Evolutionary conservation across 345 rosid species (phyloP).

Genomic region (Garcia nutans): DNA sequence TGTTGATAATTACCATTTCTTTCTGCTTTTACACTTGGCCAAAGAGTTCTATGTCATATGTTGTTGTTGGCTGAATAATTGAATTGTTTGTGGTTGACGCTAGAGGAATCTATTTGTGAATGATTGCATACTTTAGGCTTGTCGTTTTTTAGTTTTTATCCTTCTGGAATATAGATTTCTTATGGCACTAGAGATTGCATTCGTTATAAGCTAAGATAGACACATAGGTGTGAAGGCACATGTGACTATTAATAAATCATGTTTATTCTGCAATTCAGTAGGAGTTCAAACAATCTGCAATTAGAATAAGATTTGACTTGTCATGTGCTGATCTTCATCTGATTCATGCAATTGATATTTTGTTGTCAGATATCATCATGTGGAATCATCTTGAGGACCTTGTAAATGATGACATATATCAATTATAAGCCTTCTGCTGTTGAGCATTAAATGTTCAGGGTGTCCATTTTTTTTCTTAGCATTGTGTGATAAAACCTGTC

Average conservation of each 20-base stretch:
- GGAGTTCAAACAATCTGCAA: background rate
- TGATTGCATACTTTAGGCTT: background rate
- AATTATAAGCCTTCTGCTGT: too few relatives aligned
- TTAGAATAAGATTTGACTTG: background rate
- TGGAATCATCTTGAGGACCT: too few relatives aligned
- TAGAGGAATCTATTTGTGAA: background rate
- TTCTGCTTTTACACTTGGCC: background rate
- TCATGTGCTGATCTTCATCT: background rate
- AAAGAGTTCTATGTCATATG: background rate
- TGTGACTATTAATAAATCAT: background rate
- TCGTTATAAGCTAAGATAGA: background rate
- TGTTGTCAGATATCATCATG: background rate
- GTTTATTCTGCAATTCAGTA: background rate
- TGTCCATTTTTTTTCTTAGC: background rate
- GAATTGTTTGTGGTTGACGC: background rate
- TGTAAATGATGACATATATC: too few relatives aligned
- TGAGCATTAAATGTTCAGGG: background rate
- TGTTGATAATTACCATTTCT: background rate
- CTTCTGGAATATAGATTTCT: background rate
- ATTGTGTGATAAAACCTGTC: background rate
- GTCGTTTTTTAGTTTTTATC: background rate
- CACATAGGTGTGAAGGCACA: background rate
- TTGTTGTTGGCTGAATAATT: background rate
- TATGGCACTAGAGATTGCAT: background rate
- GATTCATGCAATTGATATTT: background rate